Evolutionary conservation across 805 yeast species (phyloP).

Genomic region (Pichia phayaonensis): DNA sequence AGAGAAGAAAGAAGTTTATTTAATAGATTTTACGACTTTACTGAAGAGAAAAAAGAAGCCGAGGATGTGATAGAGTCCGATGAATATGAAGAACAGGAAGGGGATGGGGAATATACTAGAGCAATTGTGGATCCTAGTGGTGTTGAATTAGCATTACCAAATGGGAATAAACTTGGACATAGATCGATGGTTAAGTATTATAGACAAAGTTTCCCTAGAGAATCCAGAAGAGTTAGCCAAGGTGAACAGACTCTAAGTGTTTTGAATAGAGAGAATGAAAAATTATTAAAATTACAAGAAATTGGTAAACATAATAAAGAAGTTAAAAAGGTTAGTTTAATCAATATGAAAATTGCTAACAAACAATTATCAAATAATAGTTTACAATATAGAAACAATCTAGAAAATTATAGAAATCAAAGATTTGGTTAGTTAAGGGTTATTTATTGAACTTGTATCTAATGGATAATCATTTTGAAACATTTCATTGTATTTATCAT

Average conservation of each 20-base stretch:
- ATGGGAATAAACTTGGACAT: conserved; percentile 75
- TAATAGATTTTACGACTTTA: conserved; percentile 71
- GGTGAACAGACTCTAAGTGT: conserved; percentile 49
- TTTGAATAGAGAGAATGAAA: conserved; percentile 14
- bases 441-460: conserved; percentile 15
- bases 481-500: conserved; percentile 7
- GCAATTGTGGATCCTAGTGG: conserved; percentile 34
- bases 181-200: conserved; percentile 60
- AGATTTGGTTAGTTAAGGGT: conserved; percentile 9
- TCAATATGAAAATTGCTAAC: conserved; percentile 18
- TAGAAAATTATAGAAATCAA: conserved; percentile 55
- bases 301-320: conserved; percentile 28
- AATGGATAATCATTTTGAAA: conserved; percentile 12
- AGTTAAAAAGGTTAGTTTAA: conserved; percentile 34
- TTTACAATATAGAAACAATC: conserved; percentile 61
- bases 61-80: not conserved
- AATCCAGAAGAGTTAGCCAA: conserved; percentile 41
- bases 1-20: conserved; percentile 65
- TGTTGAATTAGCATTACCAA: conserved; percentile 60
- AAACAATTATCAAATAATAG: conserved; percentile 36
- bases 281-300: conserved; percentile 11
- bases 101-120: conserved; percentile 24
- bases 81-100: conserved; percentile 3
- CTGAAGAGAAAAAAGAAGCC: conserved; percentile 15
- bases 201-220: conserved; percentile 46